Conservation (phyloP, 2,329 filamentous ascomycete species). For the Hymenoscyphus albidus region DNA sequence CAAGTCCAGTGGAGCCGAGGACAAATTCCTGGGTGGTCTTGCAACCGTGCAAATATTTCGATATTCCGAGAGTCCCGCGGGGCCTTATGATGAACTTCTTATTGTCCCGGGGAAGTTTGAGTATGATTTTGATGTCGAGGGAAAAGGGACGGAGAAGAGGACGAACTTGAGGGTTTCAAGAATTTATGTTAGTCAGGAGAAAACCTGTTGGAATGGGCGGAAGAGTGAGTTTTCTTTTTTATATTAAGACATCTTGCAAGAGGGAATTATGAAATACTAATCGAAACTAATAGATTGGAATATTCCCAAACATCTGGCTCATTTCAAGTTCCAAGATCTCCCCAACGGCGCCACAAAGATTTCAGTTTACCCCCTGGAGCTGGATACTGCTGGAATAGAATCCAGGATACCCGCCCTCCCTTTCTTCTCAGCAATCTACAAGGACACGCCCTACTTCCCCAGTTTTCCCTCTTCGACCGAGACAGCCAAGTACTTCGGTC, state of each 20-base stretch:
- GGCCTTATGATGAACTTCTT: constrained; percentile 51
- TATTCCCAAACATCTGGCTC: constrained; percentile 52
- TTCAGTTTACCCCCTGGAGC: constrained; percentile 45
- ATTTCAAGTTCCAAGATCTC: constrained; percentile 44
- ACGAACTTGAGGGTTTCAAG: constrained; percentile 45
- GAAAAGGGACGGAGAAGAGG: neutral
- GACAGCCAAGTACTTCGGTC: constrained; percentile 40
- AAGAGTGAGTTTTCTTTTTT: constrained; percentile 38
- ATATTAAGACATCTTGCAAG: neutral
- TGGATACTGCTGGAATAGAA: constrained; percentile 26
- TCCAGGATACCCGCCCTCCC: constrained; percentile 35
- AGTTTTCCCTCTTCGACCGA: constrained; percentile 43
- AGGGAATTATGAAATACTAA: neutral
- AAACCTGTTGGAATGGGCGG: constrained; percentile 51
- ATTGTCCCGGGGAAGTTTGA: constrained; percentile 41
- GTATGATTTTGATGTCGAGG: neutral
- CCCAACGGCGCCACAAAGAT: constrained; percentile 39
- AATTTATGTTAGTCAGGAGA: constrained; percentile 51
- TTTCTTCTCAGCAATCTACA: constrained; percentile 46
- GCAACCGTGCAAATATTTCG: constrained; percentile 49
- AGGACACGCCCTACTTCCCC: constrained; percentile 41
- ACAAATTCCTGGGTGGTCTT: constrained; percentile 43
- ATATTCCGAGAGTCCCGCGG: constrained; percentile 48
- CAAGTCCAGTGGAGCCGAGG: constrained; percentile 39
- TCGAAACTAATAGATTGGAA: constrained; percentile 45